Evolutionary conservation across 805 yeast genomes (phyloP).

Genomic region (Teunomyces funiuensis): DNA sequence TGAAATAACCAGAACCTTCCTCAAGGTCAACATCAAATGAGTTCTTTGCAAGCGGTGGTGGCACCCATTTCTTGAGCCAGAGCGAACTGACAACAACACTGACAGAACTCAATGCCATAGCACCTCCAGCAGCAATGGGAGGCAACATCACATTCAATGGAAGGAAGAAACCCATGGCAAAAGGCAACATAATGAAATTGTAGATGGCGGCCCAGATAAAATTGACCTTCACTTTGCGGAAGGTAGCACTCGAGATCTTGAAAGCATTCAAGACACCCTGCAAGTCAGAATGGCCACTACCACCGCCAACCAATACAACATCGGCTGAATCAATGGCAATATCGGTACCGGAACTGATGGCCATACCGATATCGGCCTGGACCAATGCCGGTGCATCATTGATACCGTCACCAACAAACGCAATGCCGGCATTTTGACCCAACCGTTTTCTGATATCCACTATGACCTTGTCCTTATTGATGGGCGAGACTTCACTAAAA

Average conservation of each 20-base stretch:
- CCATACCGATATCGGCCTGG: conserved; percentile 84
- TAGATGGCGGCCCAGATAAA: conserved; percentile 86
- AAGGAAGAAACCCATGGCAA: conserved; percentile 87
- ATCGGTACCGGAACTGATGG: conserved; percentile 90
- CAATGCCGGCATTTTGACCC: conserved; percentile 50
- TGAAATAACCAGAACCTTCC: conserved; percentile 18
- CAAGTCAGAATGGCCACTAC: conserved; percentile 28
- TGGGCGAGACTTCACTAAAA: conserved; percentile 75
- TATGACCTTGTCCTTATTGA: conserved; percentile 70
- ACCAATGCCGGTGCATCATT: conserved; percentile 97
- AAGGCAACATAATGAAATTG: conserved; percentile 81
- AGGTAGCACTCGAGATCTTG: conserved; percentile 69
- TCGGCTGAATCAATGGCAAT: conserved; percentile 98
- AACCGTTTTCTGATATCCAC: conserved; percentile 49
- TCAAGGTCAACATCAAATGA: conserved; percentile 21
- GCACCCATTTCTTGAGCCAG: conserved; percentile 63
- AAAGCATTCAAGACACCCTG: conserved; percentile 59
- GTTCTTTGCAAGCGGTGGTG: conserved; percentile 21
- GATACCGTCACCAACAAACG: conserved; percentile 96
- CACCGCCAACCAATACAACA: conserved; percentile 64
- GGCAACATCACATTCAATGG: conserved; percentile 77
- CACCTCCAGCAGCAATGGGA: conserved; percentile 86
- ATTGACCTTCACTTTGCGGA: conserved; percentile 72
- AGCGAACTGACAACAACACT: conserved; percentile 85
- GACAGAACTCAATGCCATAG: conserved; percentile 92